phyloP scores from a whole-genome alignment of 1,284 basidiomycete species.

The Pseudozyma thailandica region DNA sequence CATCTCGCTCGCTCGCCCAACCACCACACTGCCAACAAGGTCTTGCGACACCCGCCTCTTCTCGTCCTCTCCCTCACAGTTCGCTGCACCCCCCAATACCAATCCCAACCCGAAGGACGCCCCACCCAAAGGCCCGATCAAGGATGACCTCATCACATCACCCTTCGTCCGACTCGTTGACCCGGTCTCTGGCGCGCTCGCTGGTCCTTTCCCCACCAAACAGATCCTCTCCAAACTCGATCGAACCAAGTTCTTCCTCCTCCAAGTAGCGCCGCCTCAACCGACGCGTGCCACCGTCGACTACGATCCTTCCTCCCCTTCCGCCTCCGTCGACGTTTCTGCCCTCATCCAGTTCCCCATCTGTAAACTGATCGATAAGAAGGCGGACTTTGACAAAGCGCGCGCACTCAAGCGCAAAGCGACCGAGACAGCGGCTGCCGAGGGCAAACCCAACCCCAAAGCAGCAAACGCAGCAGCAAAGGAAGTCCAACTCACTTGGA shows the following conservation, averaged over 20 bases:
- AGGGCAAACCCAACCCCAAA: neutral
- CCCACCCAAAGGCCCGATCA: slow-evolving; percentile 14
- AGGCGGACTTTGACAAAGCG: slow-evolving; percentile 63
- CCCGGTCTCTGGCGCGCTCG: slow-evolving; percentile 52
- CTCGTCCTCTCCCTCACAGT: neutral
- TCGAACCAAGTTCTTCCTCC: slow-evolving; percentile 49
- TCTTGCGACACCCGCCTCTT: neutral
- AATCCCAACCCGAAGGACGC: neutral
- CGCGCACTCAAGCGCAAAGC: slow-evolving; percentile 38
- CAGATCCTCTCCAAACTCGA: slow-evolving; percentile 57
- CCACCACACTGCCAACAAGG: neutral
- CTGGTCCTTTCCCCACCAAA: slow-evolving; percentile 41
- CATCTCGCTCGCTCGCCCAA: neutral
- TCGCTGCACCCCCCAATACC: slow-evolving; percentile 4
- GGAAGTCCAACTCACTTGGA: slow-evolving; percentile 59
- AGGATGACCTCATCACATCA: slow-evolving; percentile 43
- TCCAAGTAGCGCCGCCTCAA: slow-evolving; percentile 52
- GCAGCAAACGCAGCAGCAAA: slow-evolving; percentile 1
- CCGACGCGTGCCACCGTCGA: slow-evolving; percentile 9
- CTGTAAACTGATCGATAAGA: slow-evolving; percentile 69
- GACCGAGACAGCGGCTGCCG: neutral
- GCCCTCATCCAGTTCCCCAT: slow-evolving; percentile 57
- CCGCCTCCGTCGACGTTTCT: slow-evolving; percentile 1
- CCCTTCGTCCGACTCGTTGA: slow-evolving; percentile 55
- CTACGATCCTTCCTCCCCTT: slow-evolving; percentile 14